Base-by-base conservation (phyloP, 2,329 filamentous ascomycete species). In the Aureobasidium sp. region DNA sequence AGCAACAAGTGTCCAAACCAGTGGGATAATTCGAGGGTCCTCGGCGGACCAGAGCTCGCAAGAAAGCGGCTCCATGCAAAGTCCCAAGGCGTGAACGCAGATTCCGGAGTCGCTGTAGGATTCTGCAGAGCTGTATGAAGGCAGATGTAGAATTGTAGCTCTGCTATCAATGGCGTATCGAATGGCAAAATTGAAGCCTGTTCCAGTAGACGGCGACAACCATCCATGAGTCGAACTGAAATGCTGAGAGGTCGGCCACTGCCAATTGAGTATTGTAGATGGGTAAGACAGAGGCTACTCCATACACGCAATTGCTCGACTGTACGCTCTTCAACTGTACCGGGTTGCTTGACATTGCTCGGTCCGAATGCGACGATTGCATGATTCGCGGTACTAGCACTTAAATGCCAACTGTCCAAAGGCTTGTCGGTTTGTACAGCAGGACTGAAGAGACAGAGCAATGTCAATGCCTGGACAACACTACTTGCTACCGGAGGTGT, bases 261-360 rank as follows among this genome's bases (percentile, higher is more conserved):
- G n/a, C 60, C 60, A 15, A 62, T 57, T 5, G 51, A 62, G 37
- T 62, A 50, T 50, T 62, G 60, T 29, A 62, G 12, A 42, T 62
- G 60, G 7, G 60, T 47, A 3, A 62, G 41, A 10, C 60, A 56
- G 2, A 62, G 29, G 6, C 29, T 23, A 41, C 50, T 56, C 50
- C 48, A 62, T 13, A 62, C 39, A 5, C 50, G 60, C 27, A 62
- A 34, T n/a, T 62, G 32, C 23, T 55, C 46, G 9, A 36, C 20
- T 3, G 41, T 57, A 17, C 53, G 39, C n/a, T 44, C 41, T 32
- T 46, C 41, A 3, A 17, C 13, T 6, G 13, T 20, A 10, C 37
- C 20, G 9, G 51, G 39, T n/a, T 27, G 36, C 9, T 39, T 29
- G 26, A 26, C 15, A 5, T 55, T 47, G 27, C 27, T 42, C 5